Percentiles rank a stretch among this genome's conserved stretches.
Conservation (phyloP, 352 stramenopile species). For the Phytophthora cryptogea region DNA sequence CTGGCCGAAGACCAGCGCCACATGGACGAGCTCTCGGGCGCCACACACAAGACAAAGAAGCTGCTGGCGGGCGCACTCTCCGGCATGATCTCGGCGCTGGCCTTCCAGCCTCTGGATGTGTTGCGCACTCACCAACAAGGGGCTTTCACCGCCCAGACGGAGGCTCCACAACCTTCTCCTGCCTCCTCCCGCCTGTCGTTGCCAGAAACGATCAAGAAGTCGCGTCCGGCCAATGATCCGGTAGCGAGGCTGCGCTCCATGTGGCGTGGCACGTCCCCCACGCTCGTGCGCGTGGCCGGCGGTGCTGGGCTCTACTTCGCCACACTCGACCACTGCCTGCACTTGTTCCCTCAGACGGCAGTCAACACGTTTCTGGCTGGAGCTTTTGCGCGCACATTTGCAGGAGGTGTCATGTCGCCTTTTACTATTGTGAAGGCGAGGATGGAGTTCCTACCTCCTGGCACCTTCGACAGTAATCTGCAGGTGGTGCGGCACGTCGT, state of each 20-base stretch:
- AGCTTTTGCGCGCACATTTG: conserved; percentile 86
- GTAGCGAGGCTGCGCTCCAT: conserved; percentile 58
- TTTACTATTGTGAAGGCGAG: conserved; percentile 88
- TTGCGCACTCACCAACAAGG: conserved; percentile 86
- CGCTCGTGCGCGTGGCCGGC: conserved; percentile 78
- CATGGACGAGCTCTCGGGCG: conserved; percentile 33
- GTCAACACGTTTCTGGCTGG: conserved; percentile 84
- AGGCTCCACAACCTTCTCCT: conserved; percentile 11
- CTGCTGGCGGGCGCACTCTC: conserved; percentile 70
- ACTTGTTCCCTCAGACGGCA: conserved; percentile 52
- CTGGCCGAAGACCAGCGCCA: conserved; percentile 29
- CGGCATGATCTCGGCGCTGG: conserved; percentile 79
- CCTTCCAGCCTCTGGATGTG: conserved; percentile 87
- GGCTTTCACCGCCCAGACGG: conserved; percentile 51
- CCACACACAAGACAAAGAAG: conserved; percentile 71
- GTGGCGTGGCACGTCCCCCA: conserved; percentile 85
- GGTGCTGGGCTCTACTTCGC: conserved; percentile 87
- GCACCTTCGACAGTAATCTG: conserved; percentile 64
- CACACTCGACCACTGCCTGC: conserved; percentile 73
- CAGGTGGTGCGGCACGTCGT: conserved; percentile 72
- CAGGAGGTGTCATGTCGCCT: conserved; percentile 76
- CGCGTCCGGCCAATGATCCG: conserved; percentile 20
- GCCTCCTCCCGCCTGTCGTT: conserved; percentile 14
- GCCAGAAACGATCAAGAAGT: conserved; percentile 27
- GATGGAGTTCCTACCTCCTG: conserved; percentile 81